Evolutionary conservation across 202 grass and related monocot species (phyloP).

Genomic region (Panicum hallii): DNA sequence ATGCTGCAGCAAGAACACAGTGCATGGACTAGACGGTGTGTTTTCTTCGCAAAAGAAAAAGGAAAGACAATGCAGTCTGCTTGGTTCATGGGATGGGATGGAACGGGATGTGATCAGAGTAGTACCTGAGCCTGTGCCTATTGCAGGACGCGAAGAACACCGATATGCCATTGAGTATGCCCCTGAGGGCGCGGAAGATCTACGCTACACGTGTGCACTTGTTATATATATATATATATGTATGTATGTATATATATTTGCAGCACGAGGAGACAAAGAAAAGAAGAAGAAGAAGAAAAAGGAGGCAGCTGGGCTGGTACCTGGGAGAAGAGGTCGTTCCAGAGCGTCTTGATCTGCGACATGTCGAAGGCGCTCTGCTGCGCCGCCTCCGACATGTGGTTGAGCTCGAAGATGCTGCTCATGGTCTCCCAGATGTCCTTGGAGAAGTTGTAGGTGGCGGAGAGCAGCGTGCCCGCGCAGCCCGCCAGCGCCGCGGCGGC

Average conservation of each 20-base stretch:
- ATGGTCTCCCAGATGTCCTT: slow-evolving; percentile 70
- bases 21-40: neutral
- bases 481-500: slow-evolving; percentile 44
- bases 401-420: slow-evolving; percentile 63
- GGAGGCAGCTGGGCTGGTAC: neutral
- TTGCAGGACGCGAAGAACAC: slow-evolving; percentile 81
- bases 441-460: slow-evolving; percentile 55
- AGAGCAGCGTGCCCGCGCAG: slow-evolving; percentile 48
- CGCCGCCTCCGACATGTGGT: slow-evolving; percentile 64
- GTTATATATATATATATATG: too few relatives aligned
- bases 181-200: slow-evolving; percentile 78
- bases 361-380: slow-evolving; percentile 57
- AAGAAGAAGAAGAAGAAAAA: too few relatives aligned
- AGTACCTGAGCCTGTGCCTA: slow-evolving; percentile 72
- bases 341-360: slow-evolving; percentile 61
- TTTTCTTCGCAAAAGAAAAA: too few relatives aligned
- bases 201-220: slow-evolving; percentile 17
- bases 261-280: too few relatives aligned
- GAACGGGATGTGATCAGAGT: neutral
- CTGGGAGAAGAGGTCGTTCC: slow-evolving; percentile 90
- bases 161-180: slow-evolving; percentile 76
- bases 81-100: neutral
- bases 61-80: neutral
- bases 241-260: too few relatives aligned
- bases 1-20: slow-evolving; percentile 39